These are phyloP conservation scores for Penicillium lagena DNA, from an alignment of 495 filamentous ascomycete species.

Conservation along the genomic window DNA sequence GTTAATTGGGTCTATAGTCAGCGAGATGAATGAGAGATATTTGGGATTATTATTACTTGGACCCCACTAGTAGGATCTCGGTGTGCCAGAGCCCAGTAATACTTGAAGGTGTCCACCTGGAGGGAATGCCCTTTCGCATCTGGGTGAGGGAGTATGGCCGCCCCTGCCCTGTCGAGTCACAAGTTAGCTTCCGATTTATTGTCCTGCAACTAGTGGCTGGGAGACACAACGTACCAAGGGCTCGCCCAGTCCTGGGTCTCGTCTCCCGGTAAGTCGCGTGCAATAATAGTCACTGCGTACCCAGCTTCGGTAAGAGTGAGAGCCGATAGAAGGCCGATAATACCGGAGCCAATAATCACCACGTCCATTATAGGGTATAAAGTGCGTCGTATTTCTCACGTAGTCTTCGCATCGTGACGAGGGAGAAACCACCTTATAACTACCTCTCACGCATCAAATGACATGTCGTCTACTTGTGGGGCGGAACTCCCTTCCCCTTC, in stretches of 20 bases:
- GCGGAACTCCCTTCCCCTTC: too few relatives aligned
- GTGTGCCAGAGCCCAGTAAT: conserved; percentile 13
- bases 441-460: too few relatives aligned
- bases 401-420: too few relatives aligned
- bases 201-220: background rate
- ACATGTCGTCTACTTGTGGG: too few relatives aligned
- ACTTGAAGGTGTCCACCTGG: conserved; percentile 9
- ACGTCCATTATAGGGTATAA: conserved; percentile 4
- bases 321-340: conserved; percentile 14
- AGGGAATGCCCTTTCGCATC: conserved; percentile 3
- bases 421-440: too few relatives aligned
- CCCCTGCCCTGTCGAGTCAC: conserved; percentile 8
- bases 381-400: too few relatives aligned
- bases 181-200: too few relatives aligned
- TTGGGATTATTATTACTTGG: conserved; percentile 2
- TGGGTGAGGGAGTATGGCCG: conserved; percentile 10
- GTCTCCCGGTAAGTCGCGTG: conserved; percentile 13
- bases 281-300: conserved; percentile 14
- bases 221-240: conserved; percentile 6
- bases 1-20: background rate
- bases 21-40: background rate
- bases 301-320: conserved; percentile 12
- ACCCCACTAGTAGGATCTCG: conserved; percentile 13
- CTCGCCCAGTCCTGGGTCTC: conserved; percentile 15
- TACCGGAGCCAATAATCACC: conserved; percentile 9